Evolutionary conservation across 495 filamentous ascomycete species (phyloP).

Genomic region (Podospora pseudocomata): DNA sequence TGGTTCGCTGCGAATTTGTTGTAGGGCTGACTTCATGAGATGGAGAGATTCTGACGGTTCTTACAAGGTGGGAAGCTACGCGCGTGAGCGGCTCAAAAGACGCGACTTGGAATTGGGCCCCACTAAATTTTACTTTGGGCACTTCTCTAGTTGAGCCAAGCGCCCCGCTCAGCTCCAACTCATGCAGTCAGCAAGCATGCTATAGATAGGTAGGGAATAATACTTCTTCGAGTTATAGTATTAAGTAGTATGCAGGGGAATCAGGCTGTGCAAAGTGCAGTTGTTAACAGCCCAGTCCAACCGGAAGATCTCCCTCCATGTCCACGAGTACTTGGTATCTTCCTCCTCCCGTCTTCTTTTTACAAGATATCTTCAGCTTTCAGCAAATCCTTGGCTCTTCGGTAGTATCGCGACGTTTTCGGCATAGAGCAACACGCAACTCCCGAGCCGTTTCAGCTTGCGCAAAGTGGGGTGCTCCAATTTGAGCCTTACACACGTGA

Average conservation of each 20-base stretch:
- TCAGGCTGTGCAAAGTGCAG: no score
- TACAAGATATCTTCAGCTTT: no score
- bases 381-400: not conserved
- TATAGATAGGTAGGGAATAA: no score
- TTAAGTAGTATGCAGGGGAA: no score
- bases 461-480: not conserved
- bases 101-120: constrained; percentile 10
- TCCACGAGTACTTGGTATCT: no score
- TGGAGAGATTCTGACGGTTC: not conserved
- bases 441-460: not conserved
- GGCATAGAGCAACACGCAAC: not conserved
- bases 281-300: no score
- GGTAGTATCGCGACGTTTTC: not conserved
- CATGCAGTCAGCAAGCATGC: not conserved
- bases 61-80: not conserved
- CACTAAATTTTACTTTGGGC: not conserved
- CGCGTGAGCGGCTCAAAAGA: not conserved
- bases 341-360: no score
- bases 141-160: not conserved
- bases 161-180: not conserved
- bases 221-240: no score
- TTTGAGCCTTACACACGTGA: not conserved
- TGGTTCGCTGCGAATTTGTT: not conserved
- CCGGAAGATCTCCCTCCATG: no score
- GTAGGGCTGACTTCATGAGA: not conserved